These are phyloP conservation scores for Pisolithus marmoratus DNA, from an alignment of 768 basidiomycete genomes.

Conservation along the genomic window DNA sequence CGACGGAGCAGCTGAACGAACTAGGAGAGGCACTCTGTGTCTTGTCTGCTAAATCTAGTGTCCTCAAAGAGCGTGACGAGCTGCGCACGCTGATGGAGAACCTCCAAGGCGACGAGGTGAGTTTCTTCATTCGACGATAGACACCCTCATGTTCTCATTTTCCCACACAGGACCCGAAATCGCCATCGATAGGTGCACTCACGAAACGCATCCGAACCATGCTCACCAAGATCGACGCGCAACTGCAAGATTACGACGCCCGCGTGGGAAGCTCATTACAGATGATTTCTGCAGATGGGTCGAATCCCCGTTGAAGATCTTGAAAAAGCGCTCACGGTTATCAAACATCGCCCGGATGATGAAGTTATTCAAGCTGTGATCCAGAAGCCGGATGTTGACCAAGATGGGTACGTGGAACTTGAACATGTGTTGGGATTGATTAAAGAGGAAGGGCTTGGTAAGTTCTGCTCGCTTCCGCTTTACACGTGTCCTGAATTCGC, in stretches of 20 bases:
- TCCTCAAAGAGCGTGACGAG: conserved; percentile 94
- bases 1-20: conserved; percentile 91
- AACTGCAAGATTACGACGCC: conserved; percentile 87
- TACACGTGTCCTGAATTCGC: background rate
- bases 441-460: conserved; percentile 80
- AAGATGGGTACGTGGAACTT: conserved; percentile 92
- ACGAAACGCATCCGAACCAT: conserved; percentile 94
- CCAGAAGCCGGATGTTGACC: conserved; percentile 91
- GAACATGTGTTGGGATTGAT: conserved; percentile 91
- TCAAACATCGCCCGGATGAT: conserved; percentile 89
- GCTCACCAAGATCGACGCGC: conserved; percentile 92
- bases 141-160: background rate
- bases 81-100: conserved; percentile 91
- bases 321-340: conserved; percentile 85
- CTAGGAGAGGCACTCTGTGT: conserved; percentile 87
- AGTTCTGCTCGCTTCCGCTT: conserved; percentile 13
- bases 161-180: conserved; percentile 60
- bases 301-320: conserved; percentile 86
- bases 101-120: conserved; percentile 78
- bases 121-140: conserved; percentile 3
- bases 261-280: conserved; percentile 82
- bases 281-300: conserved; percentile 82
- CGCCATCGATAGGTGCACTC: conserved; percentile 77
- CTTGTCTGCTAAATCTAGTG: conserved; percentile 88
- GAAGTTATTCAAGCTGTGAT: conserved; percentile 83